Evolutionary conservation across 2,329 filamentous ascomycete species (phyloP).

Genomic region (Colletotrichum musae): DNA sequence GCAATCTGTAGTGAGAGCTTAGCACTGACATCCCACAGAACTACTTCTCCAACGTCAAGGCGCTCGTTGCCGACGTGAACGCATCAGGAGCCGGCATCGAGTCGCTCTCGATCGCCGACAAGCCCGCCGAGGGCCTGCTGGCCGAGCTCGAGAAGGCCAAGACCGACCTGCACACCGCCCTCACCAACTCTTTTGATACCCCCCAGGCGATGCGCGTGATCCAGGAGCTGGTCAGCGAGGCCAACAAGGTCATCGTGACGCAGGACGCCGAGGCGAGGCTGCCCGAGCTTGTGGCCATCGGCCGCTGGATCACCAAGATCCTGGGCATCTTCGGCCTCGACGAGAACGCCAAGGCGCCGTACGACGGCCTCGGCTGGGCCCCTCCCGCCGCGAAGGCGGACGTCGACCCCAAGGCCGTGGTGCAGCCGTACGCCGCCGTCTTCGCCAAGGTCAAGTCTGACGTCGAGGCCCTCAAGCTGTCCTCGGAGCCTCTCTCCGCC

Average conservation of each 20-base stretch:
- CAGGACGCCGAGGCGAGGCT: slow-evolving; percentile 59
- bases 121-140: slow-evolving; percentile 48
- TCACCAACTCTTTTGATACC: slow-evolving; percentile 92
- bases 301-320: slow-evolving; percentile 86
- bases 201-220: slow-evolving; percentile 84
- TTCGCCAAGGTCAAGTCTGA: slow-evolving; percentile 63
- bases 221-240: slow-evolving; percentile 81
- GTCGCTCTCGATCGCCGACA: slow-evolving; percentile 54
- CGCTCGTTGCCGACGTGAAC: slow-evolving; percentile 63
- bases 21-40: slow-evolving; percentile 56
- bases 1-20: background rate
- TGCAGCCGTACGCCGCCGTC: slow-evolving; percentile 60
- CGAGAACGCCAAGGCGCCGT: slow-evolving; percentile 68
- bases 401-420: slow-evolving; percentile 61
- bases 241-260: slow-evolving; percentile 71
- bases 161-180: slow-evolving; percentile 68
- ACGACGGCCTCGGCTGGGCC: slow-evolving; percentile 71
- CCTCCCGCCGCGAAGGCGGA: slow-evolving; percentile 51
- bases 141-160: slow-evolving; percentile 67
- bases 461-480: slow-evolving; percentile 62
- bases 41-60: slow-evolving; percentile 72
- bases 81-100: slow-evolving; percentile 52
- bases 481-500: slow-evolving; percentile 59
- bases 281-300: slow-evolving; percentile 68
- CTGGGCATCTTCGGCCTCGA: slow-evolving; percentile 89